Base-by-base conservation (phyloP, 2,329 filamentous ascomycete species). In the Proliferodiscus dingleyae region DNA sequence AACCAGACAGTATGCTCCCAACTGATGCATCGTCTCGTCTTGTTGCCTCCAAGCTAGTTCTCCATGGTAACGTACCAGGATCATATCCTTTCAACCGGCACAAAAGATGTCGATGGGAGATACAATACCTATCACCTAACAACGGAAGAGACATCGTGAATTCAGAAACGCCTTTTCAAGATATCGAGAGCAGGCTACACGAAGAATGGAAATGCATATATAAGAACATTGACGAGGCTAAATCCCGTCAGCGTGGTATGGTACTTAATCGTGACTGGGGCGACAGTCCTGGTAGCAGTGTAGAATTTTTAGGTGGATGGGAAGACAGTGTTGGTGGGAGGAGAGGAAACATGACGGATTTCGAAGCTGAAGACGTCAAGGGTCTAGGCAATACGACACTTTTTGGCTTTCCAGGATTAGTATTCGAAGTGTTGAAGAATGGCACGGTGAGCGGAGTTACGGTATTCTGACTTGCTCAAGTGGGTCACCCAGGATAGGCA, bases 81-180 rank as follows among this genome's bases (percentile, higher is more conserved):
- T 95, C 89, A 1, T 97, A 96, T 64, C 87, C 91, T 9, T 98
- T 98, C 70, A 97, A 98, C 66, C 81, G 93, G 4, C 89, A 97
- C 65, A 83, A 91, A 15, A 81, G 93, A 50, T 89, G 87, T 57
- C 81, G 90, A 32, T 98, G 93, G 93, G 81, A 83, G 41, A 82
- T 95, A 41, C 65, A 69, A 36, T 83, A 83, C 54, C 67, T 83
- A 4, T 54, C 71, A 4, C 63, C 67, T 8, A 62, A 70, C 9
- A 66, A 66, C 9, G 65, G 71, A 5, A 55, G 67, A 15, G 67
- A 49, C 15, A 26, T 54, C n/a, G 47, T 62, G 5, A 56, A 61
- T 32, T 64, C 62, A 1, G 93, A 97, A 67, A 87, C 87, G 41
- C 70, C 74, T 0, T 95, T 94, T 55, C 66, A 76, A n/a, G 75